Evolutionary conservation across 1,139 yeast species (phyloP).

Genomic region (Zygosaccharomyces sapae): DNA sequence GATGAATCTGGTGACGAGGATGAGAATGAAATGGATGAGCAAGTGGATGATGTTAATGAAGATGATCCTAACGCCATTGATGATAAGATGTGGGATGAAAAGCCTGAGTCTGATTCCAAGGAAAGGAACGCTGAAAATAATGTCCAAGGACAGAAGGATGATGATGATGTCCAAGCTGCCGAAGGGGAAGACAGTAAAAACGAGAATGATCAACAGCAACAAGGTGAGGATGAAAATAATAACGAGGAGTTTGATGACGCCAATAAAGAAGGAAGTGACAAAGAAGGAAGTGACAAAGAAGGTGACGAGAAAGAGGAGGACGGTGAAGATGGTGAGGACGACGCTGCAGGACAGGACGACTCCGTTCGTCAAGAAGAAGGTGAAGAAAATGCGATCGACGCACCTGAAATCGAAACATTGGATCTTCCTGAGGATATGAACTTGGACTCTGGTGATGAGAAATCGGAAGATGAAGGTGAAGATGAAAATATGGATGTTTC

Average conservation of each 20-base stretch:
- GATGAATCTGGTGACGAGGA: conserved; percentile 50
- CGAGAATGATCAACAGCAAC: conserved; percentile 22
- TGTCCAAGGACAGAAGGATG: conserved; percentile 50
- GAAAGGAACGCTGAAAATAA: conserved; percentile 69
- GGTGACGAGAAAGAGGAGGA: conserved; percentile 60
- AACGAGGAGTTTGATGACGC: conserved; percentile 34
- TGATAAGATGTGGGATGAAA: conserved; percentile 99
- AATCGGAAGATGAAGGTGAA: conserved; percentile 44
- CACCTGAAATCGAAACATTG: conserved; percentile 75
- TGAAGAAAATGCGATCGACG: conserved; percentile 65
- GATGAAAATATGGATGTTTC: conserved; percentile 36
- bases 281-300: conserved; percentile 43
- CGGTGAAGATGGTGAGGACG: conserved; percentile 60
- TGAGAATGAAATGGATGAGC: conserved; percentile 76
- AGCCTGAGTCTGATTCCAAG: conserved; percentile 69
- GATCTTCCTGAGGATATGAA: conserved; percentile 86
- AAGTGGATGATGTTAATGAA: conserved; percentile 83
- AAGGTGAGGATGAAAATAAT: conserved; percentile 29
- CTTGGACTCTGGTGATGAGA: conserved; percentile 64
- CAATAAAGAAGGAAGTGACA: conserved; percentile 39
- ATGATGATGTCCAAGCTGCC: conserved; percentile 62
- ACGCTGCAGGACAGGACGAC: conserved; percentile 76
- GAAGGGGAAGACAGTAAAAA: conserved; percentile 46
- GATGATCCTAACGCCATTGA: conserved; percentile 93
- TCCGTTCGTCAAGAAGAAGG: conserved; percentile 69